phyloP scores from a whole-genome alignment of 192 early-diverging fungal genomes.

The Coemansia sp. region DNA sequence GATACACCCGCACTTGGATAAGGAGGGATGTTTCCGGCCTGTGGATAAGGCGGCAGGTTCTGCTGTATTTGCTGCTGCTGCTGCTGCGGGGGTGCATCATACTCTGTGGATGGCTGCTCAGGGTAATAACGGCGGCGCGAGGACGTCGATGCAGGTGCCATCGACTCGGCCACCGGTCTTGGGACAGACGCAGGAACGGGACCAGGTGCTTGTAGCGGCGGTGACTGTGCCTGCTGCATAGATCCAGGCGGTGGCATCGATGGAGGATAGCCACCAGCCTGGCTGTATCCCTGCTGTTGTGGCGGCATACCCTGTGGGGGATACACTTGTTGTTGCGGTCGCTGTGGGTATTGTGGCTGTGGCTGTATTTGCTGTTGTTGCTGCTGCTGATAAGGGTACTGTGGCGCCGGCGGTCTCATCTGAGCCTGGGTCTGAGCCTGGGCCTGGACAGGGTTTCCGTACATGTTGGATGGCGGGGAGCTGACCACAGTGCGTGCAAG shows the following conservation, averaged over 20 bases:
- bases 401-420: constrained; percentile 23
- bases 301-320: constrained; percentile 7
- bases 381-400: constrained; percentile 10
- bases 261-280: constrained; percentile 8
- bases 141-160: constrained; percentile 9
- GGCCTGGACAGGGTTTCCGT: neutral
- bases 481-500: constrained; percentile 23
- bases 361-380: constrained; percentile 5
- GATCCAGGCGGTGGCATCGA: neutral
- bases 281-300: constrained; percentile 19
- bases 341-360: constrained; percentile 11
- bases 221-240: constrained; percentile 3
- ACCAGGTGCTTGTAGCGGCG: neutral
- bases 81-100: constrained; percentile 9
- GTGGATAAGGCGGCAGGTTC: constrained; percentile 13
- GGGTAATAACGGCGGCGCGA: constrained; percentile 42
- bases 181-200: neutral
- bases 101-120: constrained; percentile 33
- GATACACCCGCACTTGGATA: neutral
- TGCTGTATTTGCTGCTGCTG: constrained; percentile 26
- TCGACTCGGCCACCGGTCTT: neutral
- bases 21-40: constrained; percentile 6
- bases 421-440: constrained; percentile 5
- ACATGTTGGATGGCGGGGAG: constrained; percentile 12
- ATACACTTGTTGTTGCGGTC: constrained; percentile 9